phyloP scores from a whole-genome alignment of 257 asterid genomes.

The Striga asiatica region DNA sequence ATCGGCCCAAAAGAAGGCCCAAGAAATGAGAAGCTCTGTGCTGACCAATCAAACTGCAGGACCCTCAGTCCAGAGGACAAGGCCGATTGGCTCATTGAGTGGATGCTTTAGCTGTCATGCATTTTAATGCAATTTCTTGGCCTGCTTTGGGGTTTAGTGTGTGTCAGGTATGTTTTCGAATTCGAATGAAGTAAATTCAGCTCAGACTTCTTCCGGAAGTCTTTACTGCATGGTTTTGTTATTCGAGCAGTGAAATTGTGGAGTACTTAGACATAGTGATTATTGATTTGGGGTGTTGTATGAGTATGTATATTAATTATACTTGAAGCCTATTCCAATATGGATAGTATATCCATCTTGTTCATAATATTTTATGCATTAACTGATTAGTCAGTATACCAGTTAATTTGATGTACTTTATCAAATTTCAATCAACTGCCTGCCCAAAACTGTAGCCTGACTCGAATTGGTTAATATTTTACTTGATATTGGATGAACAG shows the following conservation, averaged over 20 bases:
- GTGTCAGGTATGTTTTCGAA: slow-evolving; percentile 25
- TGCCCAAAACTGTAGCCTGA: too few species aligned
- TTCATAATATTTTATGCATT: slow-evolving; percentile 20
- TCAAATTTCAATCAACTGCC: too few species aligned
- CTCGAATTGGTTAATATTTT: too few species aligned
- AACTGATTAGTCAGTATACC: slow-evolving; percentile 15
- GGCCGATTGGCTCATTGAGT: slow-evolving; percentile 60
- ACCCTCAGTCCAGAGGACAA: slow-evolving; percentile 46
- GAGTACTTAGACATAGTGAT: slow-evolving; percentile 8
- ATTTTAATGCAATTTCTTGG: slow-evolving; percentile 22
- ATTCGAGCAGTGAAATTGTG: not conserved
- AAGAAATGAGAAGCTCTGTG: slow-evolving; percentile 61
- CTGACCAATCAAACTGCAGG: slow-evolving; percentile 30
- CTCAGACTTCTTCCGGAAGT: not conserved
- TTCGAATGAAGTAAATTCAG: not conserved
- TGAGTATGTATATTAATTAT: slow-evolving; percentile 22
- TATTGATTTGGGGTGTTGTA: slow-evolving; percentile 25
- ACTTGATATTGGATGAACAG: too few species aligned
- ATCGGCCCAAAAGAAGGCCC: slow-evolving; percentile 89
- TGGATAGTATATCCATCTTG: slow-evolving; percentile 5
- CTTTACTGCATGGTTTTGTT: slow-evolving; percentile 1
- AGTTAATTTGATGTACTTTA: too few species aligned
- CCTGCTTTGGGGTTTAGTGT: slow-evolving; percentile 5
- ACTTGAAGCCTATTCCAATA: not conserved
- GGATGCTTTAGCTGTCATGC: slow-evolving; percentile 95